Evolutionary conservation across 106 monocot genomes (phyloP).

Genomic region (Agapanthus africanus): DNA sequence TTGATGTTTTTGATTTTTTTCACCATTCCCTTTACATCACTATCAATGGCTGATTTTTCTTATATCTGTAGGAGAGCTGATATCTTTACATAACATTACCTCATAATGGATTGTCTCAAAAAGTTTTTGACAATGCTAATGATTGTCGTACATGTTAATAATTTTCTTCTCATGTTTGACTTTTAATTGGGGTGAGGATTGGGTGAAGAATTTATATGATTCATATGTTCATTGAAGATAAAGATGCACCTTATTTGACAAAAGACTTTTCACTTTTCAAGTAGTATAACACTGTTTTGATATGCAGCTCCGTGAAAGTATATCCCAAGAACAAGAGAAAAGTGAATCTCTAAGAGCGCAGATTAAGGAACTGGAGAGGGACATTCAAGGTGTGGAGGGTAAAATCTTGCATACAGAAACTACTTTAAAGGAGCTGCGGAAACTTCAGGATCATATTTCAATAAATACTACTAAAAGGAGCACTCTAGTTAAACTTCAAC

Average conservation of each 20-base stretch:
- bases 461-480: conserved; percentile 56
- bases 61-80: not conserved
- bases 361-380: conserved; percentile 67
- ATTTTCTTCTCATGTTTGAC: not conserved
- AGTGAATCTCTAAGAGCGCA: conserved; percentile 65
- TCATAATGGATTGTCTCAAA: too few species aligned
- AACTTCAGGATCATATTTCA: conserved; percentile 79
- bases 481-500: conserved; percentile 82
- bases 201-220: not conserved
- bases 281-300: not conserved
- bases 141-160: too few species aligned
- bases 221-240: not conserved
- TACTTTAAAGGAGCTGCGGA: conserved; percentile 69
- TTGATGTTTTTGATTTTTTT: not conserved
- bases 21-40: too few species aligned
- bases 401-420: conserved; percentile 61
- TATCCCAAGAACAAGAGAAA: conserved; percentile 88
- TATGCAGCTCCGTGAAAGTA: conserved; percentile 70
- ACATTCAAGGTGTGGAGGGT: conserved; percentile 50
- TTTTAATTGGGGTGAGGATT: not conserved
- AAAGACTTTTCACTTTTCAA: not conserved
- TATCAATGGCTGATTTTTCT: not conserved
- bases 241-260: not conserved
- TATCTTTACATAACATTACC: too few species aligned
- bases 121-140: too few species aligned